Percentiles rank a stretch among this genome's conserved stretches.
phyloP scores from a whole-genome alignment of 148 eudicot species.

The Fagopyrum esculentum region DNA sequence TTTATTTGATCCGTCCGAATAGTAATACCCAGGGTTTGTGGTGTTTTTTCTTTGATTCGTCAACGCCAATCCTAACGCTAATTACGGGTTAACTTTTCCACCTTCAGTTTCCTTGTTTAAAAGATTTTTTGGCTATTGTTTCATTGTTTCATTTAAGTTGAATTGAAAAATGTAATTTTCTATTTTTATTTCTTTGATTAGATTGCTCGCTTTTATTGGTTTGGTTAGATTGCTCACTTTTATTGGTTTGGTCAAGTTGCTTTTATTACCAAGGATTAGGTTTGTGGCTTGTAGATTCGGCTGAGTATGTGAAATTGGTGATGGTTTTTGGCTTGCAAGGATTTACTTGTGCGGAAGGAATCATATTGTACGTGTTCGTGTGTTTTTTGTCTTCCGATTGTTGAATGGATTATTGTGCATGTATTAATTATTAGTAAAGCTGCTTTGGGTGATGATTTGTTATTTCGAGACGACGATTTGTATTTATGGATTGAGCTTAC shows the following conservation, averaged over 20 bases:
- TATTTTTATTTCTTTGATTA: not conserved
- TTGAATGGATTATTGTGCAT: not conserved
- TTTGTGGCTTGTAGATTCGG: not conserved
- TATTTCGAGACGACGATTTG: not conserved
- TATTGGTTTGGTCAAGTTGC: not conserved
- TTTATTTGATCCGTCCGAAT: slow-evolving; percentile 9
- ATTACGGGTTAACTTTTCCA: not conserved
- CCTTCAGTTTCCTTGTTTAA: not conserved
- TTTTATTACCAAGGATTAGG: not conserved
- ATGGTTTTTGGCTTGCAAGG: not conserved
- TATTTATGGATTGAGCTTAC: not conserved
- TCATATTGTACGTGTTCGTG: not conserved
- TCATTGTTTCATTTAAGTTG: not conserved
- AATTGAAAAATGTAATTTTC: not conserved
- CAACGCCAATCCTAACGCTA: not conserved
- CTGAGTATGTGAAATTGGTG: not conserved
- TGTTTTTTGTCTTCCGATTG: not conserved
- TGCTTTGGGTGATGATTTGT: not conserved
- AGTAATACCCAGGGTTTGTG: slow-evolving; percentile 12
- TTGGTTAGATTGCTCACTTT: not conserved
- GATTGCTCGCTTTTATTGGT: not conserved
- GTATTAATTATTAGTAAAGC: not conserved
- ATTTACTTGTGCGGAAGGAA: not conserved
- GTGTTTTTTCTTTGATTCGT: not conserved
- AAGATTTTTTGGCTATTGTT: not conserved